Conservation (phyloP, 805 yeast species). For the Teunomyces aglyptinius region DNA sequence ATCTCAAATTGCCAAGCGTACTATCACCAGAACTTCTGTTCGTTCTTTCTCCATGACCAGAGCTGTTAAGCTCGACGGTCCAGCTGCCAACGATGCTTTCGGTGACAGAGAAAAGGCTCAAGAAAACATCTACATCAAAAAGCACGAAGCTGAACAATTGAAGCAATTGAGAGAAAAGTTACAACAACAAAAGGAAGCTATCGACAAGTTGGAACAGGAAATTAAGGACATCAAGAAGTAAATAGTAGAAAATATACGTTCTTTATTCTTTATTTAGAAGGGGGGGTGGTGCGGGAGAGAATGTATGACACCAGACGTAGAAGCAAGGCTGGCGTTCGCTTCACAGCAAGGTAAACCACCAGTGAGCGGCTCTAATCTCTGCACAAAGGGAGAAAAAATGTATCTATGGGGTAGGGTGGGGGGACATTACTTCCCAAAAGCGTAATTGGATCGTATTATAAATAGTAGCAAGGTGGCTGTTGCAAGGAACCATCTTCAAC, state of each 20-base stretch:
- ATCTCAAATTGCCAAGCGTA: constrained; percentile 24
- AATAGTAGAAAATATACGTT: background rate
- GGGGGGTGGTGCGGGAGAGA: background rate
- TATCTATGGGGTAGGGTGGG: background rate
- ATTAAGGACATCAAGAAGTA: constrained; percentile 30
- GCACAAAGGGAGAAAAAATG: background rate
- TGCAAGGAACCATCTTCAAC: background rate
- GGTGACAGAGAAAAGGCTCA: constrained; percentile 89
- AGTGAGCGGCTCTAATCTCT: background rate
- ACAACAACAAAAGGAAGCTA: constrained; percentile 66
- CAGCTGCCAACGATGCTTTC: constrained; percentile 24
- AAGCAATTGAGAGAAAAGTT: constrained; percentile 72
- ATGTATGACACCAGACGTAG: too few species aligned
- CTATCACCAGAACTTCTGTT: constrained; percentile 19
- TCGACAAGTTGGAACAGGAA: constrained; percentile 49
- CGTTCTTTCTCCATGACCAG: constrained; percentile 33
- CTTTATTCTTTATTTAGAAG: background rate
- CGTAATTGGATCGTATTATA: background rate
- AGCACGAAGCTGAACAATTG: constrained; percentile 88
- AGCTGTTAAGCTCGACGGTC: constrained; percentile 18
- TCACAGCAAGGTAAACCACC: background rate
- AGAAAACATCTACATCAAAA: constrained; percentile 80
- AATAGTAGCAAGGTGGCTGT: background rate
- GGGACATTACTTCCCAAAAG: background rate
- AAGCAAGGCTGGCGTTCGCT: background rate